Evolutionary conservation across 139 green algal species (phyloP).

Genomic region (Axilococcus clingmanii): DNA sequence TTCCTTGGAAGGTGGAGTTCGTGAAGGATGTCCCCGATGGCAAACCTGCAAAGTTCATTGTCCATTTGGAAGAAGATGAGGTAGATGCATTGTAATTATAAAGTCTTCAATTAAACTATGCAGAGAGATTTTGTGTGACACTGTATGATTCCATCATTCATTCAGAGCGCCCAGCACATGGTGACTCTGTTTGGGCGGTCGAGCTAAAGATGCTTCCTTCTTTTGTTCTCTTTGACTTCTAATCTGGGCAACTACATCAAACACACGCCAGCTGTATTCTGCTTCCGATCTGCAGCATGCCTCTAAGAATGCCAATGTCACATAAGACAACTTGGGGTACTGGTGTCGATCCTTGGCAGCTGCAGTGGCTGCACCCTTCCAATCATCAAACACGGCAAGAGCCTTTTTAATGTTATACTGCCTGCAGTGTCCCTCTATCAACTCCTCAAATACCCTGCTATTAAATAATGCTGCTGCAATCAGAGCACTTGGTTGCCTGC

Average conservation of each 20-base stretch:
- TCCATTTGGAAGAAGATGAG: constrained; percentile 43
- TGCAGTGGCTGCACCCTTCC: constrained; percentile 25
- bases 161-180: too few species aligned
- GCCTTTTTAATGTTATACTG: constrained; percentile 19
- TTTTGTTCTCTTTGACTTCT: constrained; percentile 39
- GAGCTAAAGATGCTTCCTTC: constrained; percentile 21
- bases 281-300: constrained; percentile 29
- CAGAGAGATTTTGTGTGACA: too few species aligned
- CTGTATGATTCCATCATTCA: too few species aligned
- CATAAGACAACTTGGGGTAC: constrained; percentile 29
- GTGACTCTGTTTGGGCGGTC: constrained; percentile 32
- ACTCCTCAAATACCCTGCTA: constrained; percentile 36
- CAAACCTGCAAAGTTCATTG: constrained; percentile 49
- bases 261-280: constrained; percentile 36
- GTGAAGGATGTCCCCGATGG: constrained; percentile 13
- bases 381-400: constrained; percentile 49
- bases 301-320: constrained; percentile 42
- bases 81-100: neutral
- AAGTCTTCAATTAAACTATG: too few species aligned
- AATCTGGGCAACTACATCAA: constrained; percentile 44
- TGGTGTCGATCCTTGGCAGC: neutral
- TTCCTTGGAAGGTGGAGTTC: constrained; percentile 59
- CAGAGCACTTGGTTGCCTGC: constrained; percentile 6
- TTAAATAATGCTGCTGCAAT: constrained; percentile 7
- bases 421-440: constrained; percentile 36